A percentile compares a stretch with the other conserved stretches of the same genome.
Conservation (phyloP, 345 rosid genomes). For the Aquilaria sinensis region DNA sequence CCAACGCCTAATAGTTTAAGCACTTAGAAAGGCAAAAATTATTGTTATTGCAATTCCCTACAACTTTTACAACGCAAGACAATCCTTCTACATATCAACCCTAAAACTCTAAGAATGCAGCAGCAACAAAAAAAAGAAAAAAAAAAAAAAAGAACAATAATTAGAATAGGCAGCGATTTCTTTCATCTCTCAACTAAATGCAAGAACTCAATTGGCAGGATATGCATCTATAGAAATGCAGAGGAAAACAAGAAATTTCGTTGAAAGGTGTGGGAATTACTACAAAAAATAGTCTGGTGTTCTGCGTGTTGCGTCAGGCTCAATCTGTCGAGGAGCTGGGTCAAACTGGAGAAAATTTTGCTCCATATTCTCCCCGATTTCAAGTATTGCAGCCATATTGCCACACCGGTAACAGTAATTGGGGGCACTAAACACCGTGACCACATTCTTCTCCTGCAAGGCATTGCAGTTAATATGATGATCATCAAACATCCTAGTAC, state of each 20-base stretch:
- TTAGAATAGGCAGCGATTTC: conserved; percentile 3
- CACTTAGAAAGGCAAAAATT: conserved; percentile 7
- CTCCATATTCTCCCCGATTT: conserved; percentile 79
- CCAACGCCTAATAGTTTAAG: conserved; percentile 6
- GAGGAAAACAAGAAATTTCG: conserved; percentile 15
- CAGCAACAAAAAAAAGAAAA: conserved; percentile 10
- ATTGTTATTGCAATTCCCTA: conserved; percentile 28
- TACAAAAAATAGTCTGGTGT: conserved; percentile 87
- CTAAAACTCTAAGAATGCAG: conserved; percentile 27
- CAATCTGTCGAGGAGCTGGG: conserved; percentile 86
- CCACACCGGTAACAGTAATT: conserved; percentile 81
- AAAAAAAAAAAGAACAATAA: conserved; percentile 24
- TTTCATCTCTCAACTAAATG: conserved; percentile 20
- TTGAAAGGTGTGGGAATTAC: conserved; percentile 16
- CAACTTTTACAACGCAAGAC: conserved; percentile 22
- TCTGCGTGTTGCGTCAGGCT: conserved; percentile 73
- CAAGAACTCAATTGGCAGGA: conserved; percentile 21
- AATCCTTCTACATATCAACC: conserved; percentile 17
- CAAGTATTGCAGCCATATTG: conserved; percentile 86
- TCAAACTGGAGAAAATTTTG: conserved; percentile 82
- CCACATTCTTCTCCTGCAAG: conserved; percentile 67
- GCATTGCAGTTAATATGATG: neutral
- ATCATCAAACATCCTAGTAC: neutral
- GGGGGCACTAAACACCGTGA: conserved; percentile 81
- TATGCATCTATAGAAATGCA: conserved; percentile 41